These are phyloP conservation scores for Phenoliferia sp. DNA, from an alignment of 1,284 basidiomycete genomes.

Conservation along the genomic window DNA sequence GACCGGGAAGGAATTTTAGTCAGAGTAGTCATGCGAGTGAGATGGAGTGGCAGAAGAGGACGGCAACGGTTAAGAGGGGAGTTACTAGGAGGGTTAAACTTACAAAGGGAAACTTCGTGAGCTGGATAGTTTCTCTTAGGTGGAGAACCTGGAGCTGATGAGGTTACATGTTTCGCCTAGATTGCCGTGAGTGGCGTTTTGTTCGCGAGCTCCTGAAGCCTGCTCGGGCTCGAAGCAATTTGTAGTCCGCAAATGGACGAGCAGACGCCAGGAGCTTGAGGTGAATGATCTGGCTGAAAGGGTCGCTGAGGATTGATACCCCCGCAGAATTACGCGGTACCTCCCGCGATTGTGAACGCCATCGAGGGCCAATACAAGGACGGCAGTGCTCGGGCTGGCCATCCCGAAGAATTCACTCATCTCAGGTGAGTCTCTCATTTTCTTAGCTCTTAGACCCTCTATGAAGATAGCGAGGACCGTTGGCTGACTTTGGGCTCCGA, in stretches of 20 bases:
- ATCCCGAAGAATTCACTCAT: slow-evolving; percentile 14
- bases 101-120: slow-evolving; percentile 51
- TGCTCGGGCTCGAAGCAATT: no score
- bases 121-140: not conserved
- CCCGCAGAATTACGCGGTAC: slow-evolving; percentile 65
- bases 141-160: no score
- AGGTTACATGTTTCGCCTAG: no score
- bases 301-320: slow-evolving; percentile 53
- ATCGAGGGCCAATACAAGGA: slow-evolving; percentile 8
- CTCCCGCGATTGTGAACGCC: slow-evolving; percentile 52
- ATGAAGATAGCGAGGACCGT: not conserved
- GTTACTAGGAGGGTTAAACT: slow-evolving; percentile 75
- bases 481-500: slow-evolving; percentile 69
- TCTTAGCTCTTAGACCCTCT: not conserved
- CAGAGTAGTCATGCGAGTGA: not conserved
- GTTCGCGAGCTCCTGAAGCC: no score
- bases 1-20: not conserved
- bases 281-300: not conserved
- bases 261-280: no score
- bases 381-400: not conserved
- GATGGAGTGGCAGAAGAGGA: not conserved
- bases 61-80: not conserved
- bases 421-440: not conserved
- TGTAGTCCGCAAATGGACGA: no score
- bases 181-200: not conserved